Conservation (phyloP, 805 yeast genomes). For the Sugiyamaella marilandica region DNA sequence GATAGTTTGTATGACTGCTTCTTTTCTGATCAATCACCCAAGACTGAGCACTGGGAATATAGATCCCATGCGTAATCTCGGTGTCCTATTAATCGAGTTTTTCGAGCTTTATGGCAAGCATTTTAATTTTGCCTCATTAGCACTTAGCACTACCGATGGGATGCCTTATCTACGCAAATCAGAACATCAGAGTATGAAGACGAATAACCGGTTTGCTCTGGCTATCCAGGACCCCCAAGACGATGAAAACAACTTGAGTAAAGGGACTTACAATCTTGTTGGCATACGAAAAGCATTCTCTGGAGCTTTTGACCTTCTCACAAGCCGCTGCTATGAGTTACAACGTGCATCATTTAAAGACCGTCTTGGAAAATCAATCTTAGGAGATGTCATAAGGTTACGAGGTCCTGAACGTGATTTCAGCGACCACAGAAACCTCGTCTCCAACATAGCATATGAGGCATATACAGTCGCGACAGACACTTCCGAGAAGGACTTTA, state of each 20-base stretch:
- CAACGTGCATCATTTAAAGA: conserved; percentile 60
- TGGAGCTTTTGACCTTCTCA: conserved; percentile 77
- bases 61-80: conserved; percentile 68
- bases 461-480: background rate
- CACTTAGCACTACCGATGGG: conserved; percentile 57
- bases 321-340: conserved; percentile 70
- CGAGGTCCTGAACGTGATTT: conserved; percentile 65
- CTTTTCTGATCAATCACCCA: conserved; percentile 77
- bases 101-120: conserved; percentile 88
- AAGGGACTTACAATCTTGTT: conserved; percentile 76
- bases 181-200: conserved; percentile 46
- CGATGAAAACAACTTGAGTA: conserved; percentile 70
- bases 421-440: conserved; percentile 5
- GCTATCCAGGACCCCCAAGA: conserved; percentile 91
- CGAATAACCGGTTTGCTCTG: conserved; percentile 54
- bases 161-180: conserved; percentile 57
- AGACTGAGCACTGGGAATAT: conserved; percentile 63
- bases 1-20: conserved; percentile 78
- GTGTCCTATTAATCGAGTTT: conserved; percentile 82
- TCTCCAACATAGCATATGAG: background rate
- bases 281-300: conserved; percentile 81
- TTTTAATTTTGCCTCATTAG: conserved; percentile 78
- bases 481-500: background rate
- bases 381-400: conserved; percentile 74
- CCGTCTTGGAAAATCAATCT: conserved; percentile 64